Conservation (phyloP, 2,329 filamentous ascomycete species). For the Pseudogymnoascus sp. region DNA sequence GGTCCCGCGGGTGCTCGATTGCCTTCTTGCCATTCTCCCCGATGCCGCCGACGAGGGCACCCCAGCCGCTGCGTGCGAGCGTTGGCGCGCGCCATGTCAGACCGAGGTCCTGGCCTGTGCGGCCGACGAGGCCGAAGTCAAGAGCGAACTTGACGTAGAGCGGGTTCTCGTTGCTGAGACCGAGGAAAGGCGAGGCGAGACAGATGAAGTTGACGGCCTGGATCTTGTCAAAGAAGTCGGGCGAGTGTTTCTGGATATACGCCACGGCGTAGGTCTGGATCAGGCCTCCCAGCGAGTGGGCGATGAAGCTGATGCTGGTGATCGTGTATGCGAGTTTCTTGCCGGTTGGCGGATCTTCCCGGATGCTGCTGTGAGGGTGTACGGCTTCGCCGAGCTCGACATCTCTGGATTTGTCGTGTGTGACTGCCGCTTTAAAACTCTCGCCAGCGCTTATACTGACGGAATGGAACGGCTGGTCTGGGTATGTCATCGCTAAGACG, state of each 20-base stretch:
- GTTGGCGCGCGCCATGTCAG: constrained; percentile 89
- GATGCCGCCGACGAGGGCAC: constrained; percentile 73
- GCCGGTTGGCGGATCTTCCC: constrained; percentile 31
- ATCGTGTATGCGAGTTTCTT: constrained; percentile 62
- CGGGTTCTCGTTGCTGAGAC: constrained; percentile 93
- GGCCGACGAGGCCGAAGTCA: constrained; percentile 92
- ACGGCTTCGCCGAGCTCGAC: constrained; percentile 38
- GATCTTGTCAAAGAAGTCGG: constrained; percentile 79
- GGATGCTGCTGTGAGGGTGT: constrained; percentile 55
- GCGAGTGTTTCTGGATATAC: constrained; percentile 94
- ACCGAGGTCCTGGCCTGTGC: constrained; percentile 89
- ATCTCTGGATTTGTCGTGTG: constrained; percentile 33
- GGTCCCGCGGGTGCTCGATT: constrained; percentile 52
- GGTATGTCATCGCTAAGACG: constrained; percentile 81
- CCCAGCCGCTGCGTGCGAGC: constrained; percentile 78
- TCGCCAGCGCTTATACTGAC: constrained; percentile 40
- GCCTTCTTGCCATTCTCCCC: constrained; percentile 57
- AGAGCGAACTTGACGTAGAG: constrained; percentile 95
- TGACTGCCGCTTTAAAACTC: constrained; percentile 33
- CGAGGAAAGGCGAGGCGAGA: constrained; percentile 78
- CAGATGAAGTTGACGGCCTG: constrained; percentile 84
- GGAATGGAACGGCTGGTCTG: constrained; percentile 82
- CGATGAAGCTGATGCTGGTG: constrained; percentile 91
- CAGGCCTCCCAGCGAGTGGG: constrained; percentile 81
- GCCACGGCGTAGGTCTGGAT: constrained; percentile 91